phyloP scores from a whole-genome alignment of 768 basidiomycete genomes.

The Trametes coccinea region DNA sequence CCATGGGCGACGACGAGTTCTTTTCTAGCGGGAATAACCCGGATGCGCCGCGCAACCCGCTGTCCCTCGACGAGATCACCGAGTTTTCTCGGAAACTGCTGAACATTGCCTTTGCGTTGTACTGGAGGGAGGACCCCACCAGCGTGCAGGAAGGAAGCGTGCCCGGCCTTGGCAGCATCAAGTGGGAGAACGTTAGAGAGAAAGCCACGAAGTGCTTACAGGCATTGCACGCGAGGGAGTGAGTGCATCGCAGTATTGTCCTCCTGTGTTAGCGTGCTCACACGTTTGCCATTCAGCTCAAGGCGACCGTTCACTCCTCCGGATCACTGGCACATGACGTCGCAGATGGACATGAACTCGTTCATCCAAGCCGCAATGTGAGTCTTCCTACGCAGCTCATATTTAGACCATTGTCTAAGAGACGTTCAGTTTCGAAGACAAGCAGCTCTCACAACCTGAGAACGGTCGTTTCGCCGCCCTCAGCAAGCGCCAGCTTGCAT shows the following conservation, averaged over 20 bases:
- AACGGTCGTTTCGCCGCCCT: constrained; percentile 32
- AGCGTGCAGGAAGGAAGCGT: constrained; percentile 43
- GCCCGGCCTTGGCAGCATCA: constrained; percentile 41
- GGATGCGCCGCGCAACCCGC: constrained; percentile 61
- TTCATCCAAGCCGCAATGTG: constrained; percentile 91
- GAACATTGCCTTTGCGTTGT: constrained; percentile 81
- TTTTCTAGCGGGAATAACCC: constrained; percentile 51
- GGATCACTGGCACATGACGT: constrained; percentile 80
- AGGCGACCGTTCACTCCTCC: constrained; percentile 78
- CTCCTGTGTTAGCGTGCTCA: not conserved
- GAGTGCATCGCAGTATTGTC: constrained; percentile 31
- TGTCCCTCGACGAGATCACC: constrained; percentile 78
- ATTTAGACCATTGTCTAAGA: too few relatives aligned
- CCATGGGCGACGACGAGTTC: constrained; percentile 97
- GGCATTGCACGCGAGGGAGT: constrained; percentile 89
- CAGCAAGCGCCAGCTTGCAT: constrained; percentile 69
- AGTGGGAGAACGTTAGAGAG: constrained; percentile 72
- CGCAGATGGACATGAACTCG: constrained; percentile 55
- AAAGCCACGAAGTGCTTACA: constrained; percentile 77
- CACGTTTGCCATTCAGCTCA: constrained; percentile 53
- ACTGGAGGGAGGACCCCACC: constrained; percentile 58
- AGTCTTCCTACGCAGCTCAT: constrained; percentile 27
- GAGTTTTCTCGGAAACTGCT: constrained; percentile 76
- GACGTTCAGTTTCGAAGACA: constrained; percentile 60
- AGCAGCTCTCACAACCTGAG: constrained; percentile 41